Evolutionary conservation across 306 rosid species (phyloP).

Genomic region (Sicyos edulis): DNA sequence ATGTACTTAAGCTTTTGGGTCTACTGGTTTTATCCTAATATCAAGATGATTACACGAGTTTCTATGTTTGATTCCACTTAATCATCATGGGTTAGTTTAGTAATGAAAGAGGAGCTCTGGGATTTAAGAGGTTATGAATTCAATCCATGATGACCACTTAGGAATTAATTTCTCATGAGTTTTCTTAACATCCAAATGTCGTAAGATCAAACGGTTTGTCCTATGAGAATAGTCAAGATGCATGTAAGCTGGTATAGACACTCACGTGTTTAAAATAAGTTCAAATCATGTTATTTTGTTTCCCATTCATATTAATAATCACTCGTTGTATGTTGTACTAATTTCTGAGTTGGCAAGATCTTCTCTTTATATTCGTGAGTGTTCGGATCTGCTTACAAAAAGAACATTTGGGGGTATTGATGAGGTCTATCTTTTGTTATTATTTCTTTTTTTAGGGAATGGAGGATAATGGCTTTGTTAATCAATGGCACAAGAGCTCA

Average conservation of each 20-base stretch:
- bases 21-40: background rate
- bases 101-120: no score
- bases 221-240: no score
- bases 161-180: no score
- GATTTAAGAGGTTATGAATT: no score
- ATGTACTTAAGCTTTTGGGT: background rate
- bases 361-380: no score
- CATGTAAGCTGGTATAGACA: no score
- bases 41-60: background rate
- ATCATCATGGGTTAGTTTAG: no score
- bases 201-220: no score
- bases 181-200: no score
- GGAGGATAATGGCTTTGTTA: conserved; percentile 52
- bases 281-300: background rate
- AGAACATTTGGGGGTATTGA: background rate
- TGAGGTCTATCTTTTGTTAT: background rate
- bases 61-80: background rate
- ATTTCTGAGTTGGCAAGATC: background rate
- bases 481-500: conserved; percentile 58
- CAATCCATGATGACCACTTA: no score
- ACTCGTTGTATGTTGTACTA: background rate
- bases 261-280: no score
- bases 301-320: background rate
- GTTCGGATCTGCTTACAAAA: background rate
- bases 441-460: conserved; percentile 41